Evolutionary conservation across 345 rosid genomes (phyloP).

Genomic region (Balakata baccata): DNA sequence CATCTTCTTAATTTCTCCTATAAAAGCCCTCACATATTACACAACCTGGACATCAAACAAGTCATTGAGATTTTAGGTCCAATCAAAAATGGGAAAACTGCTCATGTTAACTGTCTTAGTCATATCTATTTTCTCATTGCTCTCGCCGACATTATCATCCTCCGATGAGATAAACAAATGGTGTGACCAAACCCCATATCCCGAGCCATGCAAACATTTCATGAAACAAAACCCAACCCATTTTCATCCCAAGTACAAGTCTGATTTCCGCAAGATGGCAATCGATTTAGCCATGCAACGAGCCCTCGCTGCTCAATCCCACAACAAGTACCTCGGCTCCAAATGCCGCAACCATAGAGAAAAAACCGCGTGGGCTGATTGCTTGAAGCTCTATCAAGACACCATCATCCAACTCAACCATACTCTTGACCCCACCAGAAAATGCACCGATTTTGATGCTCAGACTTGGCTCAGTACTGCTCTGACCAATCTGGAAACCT

Average conservation of each 20-base stretch:
- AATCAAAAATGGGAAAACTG: conserved; percentile 21
- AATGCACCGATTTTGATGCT: conserved; percentile 55
- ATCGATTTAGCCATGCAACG: conserved; percentile 49
- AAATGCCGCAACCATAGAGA: conserved; percentile 54
- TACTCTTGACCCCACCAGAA: conserved; percentile 43
- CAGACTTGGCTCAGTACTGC: conserved; percentile 89
- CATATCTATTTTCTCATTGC: conserved; percentile 14
- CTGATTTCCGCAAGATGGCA: conserved; percentile 48
- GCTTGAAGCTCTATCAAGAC: conserved; percentile 54
- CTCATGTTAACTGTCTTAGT: conserved; percentile 5
- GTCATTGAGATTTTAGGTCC: background rate
- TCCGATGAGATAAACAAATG: conserved; percentile 42
- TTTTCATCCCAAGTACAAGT: conserved; percentile 33
- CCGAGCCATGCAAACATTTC: conserved; percentile 60
- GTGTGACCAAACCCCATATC: conserved; percentile 74
- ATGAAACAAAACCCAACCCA: conserved; percentile 26
- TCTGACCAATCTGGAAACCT: conserved; percentile 72
- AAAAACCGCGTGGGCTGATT: conserved; percentile 82
- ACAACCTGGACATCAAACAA: background rate
- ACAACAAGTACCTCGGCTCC: conserved; percentile 45
- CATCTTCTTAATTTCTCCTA: background rate
- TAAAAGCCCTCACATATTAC: background rate
- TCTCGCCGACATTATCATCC: conserved; percentile 21
- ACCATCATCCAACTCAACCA: conserved; percentile 55
- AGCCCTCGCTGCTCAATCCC: conserved; percentile 48